Evolutionary conservation across 1,284 basidiomycete species (phyloP).

Genomic region (Coniferiporia weirii): DNA sequence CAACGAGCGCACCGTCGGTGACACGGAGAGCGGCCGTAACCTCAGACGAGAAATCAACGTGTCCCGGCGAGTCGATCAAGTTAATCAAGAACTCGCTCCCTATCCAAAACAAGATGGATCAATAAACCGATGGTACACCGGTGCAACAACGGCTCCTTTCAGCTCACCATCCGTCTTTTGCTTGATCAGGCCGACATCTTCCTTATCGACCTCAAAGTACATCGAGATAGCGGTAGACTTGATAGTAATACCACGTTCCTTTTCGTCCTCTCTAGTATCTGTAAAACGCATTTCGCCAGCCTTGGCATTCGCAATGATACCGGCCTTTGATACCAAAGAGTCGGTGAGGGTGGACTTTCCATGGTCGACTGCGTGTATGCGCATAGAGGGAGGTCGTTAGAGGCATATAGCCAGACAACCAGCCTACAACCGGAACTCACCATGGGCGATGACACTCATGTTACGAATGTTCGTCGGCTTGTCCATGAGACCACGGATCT

Average conservation of each 20-base stretch:
- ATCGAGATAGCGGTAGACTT: conserved; percentile 99
- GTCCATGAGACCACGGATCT: conserved; percentile 91
- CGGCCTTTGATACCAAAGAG: conserved; percentile 98
- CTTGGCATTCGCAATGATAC: conserved; percentile 96
- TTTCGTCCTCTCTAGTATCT: conserved; percentile 98
- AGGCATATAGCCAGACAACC: conserved; percentile 19
- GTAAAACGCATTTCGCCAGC: conserved; percentile 98
- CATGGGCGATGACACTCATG: conserved; percentile 98
- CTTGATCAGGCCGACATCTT: conserved; percentile 80
- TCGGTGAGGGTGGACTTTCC: conserved; percentile 99
- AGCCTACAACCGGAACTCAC: conserved; percentile 37
- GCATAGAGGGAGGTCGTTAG: conserved; percentile 19
- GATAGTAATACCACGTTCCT: conserved; percentile 99
- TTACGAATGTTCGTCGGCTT: conserved; percentile 91
- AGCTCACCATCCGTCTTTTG: conserved; percentile 85
- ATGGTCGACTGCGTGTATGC: conserved; percentile 78
- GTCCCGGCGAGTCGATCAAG: conserved; percentile 98
- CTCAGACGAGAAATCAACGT: conserved; percentile 99
- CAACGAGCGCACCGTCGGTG: conserved; percentile 97
- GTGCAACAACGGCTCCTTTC: conserved; percentile 1
- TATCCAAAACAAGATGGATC: conserved; percentile 27
- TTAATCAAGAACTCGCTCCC: conserved; percentile 99
- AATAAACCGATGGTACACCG: background rate
- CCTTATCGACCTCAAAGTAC: conserved; percentile 97
- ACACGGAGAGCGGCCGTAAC: conserved; percentile 99